Percentiles rank a stretch among this genome's conserved stretches.
These are phyloP conservation scores for Piromyces sp. DNA, from an alignment of 192 early-diverging fungal species.

Conservation along the genomic window DNA sequence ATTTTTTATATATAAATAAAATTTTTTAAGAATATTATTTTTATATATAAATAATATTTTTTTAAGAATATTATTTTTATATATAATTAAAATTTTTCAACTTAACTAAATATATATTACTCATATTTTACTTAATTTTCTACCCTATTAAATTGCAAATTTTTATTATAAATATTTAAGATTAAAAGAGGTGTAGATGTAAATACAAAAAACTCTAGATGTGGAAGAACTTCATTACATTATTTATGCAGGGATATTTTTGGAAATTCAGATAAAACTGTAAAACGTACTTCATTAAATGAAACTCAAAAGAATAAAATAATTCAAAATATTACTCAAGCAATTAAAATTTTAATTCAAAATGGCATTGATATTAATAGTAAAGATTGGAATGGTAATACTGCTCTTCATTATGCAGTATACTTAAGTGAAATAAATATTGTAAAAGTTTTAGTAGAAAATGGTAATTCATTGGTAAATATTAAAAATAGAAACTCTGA, in stretches of 20 bases:
- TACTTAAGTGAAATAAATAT: background rate
- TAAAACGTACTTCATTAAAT: background rate
- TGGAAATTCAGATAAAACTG: background rate
- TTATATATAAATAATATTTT: too few relatives aligned
- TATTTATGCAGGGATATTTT: conserved; percentile 5
- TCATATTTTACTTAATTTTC: too few relatives aligned
- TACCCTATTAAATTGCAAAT: too few relatives aligned
- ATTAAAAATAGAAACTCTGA: background rate
- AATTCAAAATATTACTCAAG: background rate
- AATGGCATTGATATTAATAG: background rate
- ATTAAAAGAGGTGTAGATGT: conserved; percentile 8
- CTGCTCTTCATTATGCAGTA: conserved; percentile 1
- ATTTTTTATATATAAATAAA: background rate
- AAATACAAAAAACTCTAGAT: conserved; percentile 7
- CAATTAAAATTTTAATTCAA: background rate
- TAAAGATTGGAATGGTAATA: conserved; percentile 4
- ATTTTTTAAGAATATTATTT: too few relatives aligned
- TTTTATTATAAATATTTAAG: background rate
- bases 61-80: too few relatives aligned
- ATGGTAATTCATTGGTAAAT: background rate
- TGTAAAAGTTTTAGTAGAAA: background rate
- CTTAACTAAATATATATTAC: too few relatives aligned
- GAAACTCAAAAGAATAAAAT: background rate
- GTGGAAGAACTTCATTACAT: conserved; percentile 13
- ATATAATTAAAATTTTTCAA: too few relatives aligned